Base-by-base conservation (phyloP, 495 filamentous ascomycete genomes). In the Haplographium delicatum region DNA sequence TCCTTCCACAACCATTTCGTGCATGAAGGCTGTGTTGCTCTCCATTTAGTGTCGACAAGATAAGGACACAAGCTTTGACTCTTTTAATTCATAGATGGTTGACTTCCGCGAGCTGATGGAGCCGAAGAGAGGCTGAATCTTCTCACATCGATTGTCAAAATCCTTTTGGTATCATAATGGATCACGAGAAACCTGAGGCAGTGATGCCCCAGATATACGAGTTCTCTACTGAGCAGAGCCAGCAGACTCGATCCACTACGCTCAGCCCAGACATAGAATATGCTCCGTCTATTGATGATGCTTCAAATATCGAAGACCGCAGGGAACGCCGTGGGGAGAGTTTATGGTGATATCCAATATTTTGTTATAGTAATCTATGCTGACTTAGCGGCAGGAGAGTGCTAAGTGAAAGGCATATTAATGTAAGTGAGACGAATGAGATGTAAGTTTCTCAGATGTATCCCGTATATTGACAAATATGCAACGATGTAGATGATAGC, bases 401-500 rank as follows among this genome's bases (percentile, higher is more conserved):
- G 2, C 53, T 69, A 24, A 57, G 60, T 20, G 67, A 69, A 45
- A 57, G 67, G 24, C 67, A 69, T 41, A 64, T 69, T 42, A 69
- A 66, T 40, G 65, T 67, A 44, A 30, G 62, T 35, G n/a, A n/a
- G n/a, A n/a, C n/a, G n/a, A n/a, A n/a, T n/a, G n/a, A n/a, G n/a
- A n/a, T n/a, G n/a, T n/a, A n/a, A n/a, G n/a, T n/a, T n/a, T n/a
- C n/a, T n/a, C n/a, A n/a, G n/a, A n/a, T n/a, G n/a, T n/a, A n/a
- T n/a, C n/a, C n/a, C n/a, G n/a, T n/a, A n/a, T n/a, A n/a, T n/a
- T n/a, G n/a, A n/a, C n/a, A n/a, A n/a, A n/a, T n/a, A n/a, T n/a
- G n/a, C n/a, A n/a, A n/a, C n/a, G n/a, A n/a, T n/a, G 27, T 30
- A 55, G 59, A 69, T 69, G 67, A 69, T 69, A 30, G 67, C 65